Evolutionary conservation across 306 rosid genomes (phyloP).

Genomic region (Pterocarpus santalinus): DNA sequence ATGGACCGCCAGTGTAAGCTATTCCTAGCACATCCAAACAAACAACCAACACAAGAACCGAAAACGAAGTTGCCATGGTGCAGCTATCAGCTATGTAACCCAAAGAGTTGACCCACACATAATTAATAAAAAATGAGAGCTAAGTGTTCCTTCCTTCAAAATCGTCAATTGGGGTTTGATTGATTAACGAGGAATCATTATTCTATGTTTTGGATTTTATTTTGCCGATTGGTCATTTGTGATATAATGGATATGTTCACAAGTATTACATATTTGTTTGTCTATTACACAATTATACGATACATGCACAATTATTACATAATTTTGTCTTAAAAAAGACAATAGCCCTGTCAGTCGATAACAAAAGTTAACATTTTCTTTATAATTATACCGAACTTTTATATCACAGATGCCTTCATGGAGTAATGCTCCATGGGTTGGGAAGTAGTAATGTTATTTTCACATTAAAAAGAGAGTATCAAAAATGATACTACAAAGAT

Average conservation of each 20-base stretch:
- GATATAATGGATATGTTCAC: background rate
- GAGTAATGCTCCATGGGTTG: background rate
- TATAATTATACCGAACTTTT: background rate
- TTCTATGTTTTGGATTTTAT: constrained; percentile 22
- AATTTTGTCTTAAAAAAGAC: constrained; percentile 15
- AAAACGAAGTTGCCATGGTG: constrained; percentile 45
- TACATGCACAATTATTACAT: background rate
- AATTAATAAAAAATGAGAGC: background rate
- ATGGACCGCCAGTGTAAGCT: background rate
- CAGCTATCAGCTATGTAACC: constrained; percentile 17
- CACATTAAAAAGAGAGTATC: too few species aligned
- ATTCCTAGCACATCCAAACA: constrained; percentile 30
- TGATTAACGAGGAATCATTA: background rate
- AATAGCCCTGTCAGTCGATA: background rate
- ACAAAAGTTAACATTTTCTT: background rate
- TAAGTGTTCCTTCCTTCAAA: background rate
- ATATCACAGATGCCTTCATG: constrained; percentile 1
- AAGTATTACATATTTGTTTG: constrained; percentile 16
- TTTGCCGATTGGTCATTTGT: background rate
- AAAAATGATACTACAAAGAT: too few species aligned
- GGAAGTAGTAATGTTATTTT: too few species aligned
- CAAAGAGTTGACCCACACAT: constrained; percentile 43
- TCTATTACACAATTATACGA: background rate
- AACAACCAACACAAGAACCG: constrained; percentile 4
- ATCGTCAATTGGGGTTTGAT: background rate